These are phyloP conservation scores for Andrographis paniculata DNA, from an alignment of 305 asterid species.

Conservation along the genomic window DNA sequence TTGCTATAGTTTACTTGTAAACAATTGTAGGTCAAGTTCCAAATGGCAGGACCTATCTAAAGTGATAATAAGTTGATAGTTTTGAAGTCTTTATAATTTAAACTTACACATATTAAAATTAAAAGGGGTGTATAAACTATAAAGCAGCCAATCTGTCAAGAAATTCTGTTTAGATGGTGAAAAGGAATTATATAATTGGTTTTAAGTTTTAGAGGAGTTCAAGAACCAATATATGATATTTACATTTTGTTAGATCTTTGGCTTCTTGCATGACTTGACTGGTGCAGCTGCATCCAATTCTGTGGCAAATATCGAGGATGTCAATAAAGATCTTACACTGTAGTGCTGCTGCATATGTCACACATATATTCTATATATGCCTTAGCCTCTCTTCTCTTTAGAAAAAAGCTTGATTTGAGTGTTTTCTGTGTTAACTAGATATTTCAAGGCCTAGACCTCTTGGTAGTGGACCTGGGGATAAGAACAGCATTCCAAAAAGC, in stretches of 20 bases:
- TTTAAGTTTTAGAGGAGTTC: not conserved
- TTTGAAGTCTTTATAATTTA: too few species aligned
- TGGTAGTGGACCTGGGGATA: conserved; percentile 27
- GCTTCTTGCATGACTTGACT: not conserved
- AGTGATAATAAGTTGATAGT: too few species aligned
- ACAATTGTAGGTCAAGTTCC: too few species aligned
- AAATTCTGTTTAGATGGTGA: not conserved
- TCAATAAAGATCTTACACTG: not conserved
- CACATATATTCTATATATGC: not conserved
- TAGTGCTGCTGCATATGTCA: not conserved
- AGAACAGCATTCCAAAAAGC: conserved; percentile 26
- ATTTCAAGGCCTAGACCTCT: conserved; percentile 29
- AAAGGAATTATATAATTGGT: not conserved
- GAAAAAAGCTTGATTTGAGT: not conserved
- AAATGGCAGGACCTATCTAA: too few species aligned
- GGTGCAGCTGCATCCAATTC: not conserved
- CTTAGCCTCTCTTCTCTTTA: not conserved
- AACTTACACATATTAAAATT: not conserved
- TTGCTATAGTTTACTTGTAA: too few species aligned
- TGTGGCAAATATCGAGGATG: not conserved
- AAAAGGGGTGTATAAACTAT: not conserved
- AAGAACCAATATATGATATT: not conserved
- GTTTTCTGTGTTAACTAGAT: conserved; percentile 26
- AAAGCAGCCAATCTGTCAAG: not conserved
- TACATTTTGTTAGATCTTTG: not conserved